These are phyloP conservation scores for Austroboletus niveus DNA, from an alignment of 1,284 basidiomycete genomes.

Conservation along the genomic window DNA sequence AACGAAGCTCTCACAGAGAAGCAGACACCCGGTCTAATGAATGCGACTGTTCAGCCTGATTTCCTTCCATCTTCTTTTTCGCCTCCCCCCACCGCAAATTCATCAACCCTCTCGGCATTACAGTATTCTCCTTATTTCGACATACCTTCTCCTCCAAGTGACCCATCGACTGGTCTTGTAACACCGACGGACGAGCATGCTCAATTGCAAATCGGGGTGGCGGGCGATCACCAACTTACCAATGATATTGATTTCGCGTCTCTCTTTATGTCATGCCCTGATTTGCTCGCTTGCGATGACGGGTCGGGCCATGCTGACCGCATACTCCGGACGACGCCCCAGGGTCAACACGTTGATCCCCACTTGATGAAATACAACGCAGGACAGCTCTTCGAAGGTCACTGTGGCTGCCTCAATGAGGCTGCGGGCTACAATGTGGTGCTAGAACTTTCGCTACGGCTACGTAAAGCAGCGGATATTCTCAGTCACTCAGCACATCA, in stretches of 20 bases:
- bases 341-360: slow-evolving; percentile 8
- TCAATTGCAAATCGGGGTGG: slow-evolving; percentile 29
- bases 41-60: slow-evolving; percentile 9
- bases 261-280: slow-evolving; percentile 40
- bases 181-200: slow-evolving; percentile 42
- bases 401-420: slow-evolving; percentile 61
- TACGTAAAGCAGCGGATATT: slow-evolving; percentile 56
- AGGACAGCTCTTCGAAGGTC: slow-evolving; percentile 27
- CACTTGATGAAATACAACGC: slow-evolving; percentile 15
- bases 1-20: slow-evolving; percentile 5
- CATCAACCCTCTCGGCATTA: slow-evolving; percentile 5
- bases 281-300: slow-evolving; percentile 25
- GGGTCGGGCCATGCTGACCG: slow-evolving; percentile 11
- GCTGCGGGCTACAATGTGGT: slow-evolving; percentile 51
- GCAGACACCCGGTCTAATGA: not conserved
- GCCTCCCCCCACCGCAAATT: slow-evolving; percentile 4
- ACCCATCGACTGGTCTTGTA: slow-evolving; percentile 41
- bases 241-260: slow-evolving; percentile 40
- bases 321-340: not conserved
- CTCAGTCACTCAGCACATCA: slow-evolving; percentile 53
- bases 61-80: slow-evolving; percentile 13
- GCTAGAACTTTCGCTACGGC: slow-evolving; percentile 59
- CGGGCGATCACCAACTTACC: slow-evolving; percentile 26
- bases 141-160: slow-evolving; percentile 36
- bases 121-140: slow-evolving; percentile 31